Percentiles rank a stretch among this genome's conserved stretches.
Evolutionary conservation across 768 basidiomycete species (phyloP).

Genomic region (Hericium erinaceus): DNA sequence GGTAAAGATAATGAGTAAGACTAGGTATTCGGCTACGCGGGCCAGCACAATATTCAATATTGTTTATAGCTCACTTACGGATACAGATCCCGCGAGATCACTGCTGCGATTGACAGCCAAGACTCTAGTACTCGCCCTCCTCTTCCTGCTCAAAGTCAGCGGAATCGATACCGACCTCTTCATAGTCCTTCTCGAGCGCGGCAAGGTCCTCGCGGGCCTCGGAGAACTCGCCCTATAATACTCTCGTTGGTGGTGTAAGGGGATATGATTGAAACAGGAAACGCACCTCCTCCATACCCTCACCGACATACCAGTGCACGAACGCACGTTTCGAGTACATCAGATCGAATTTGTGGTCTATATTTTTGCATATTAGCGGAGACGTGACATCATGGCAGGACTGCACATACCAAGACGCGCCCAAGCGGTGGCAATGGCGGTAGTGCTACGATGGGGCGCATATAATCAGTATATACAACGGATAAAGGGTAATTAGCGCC

Average conservation of each 20-base stretch:
- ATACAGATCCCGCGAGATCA: too few species aligned
- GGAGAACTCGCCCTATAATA: slow-evolving; percentile 81
- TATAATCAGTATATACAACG: neutral
- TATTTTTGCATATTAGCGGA: slow-evolving; percentile 6
- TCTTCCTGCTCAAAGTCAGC: slow-evolving; percentile 66
- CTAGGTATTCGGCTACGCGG: too few species aligned
- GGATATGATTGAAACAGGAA: neutral
- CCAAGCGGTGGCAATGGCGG: slow-evolving; percentile 93
- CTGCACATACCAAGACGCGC: slow-evolving; percentile 55
- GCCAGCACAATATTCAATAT: too few species aligned
- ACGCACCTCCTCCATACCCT: slow-evolving; percentile 93
- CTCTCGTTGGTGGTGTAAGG: slow-evolving; percentile 6
- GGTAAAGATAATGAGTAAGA: too few species aligned
- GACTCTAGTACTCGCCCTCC: slow-evolving; percentile 43
- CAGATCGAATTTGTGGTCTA: slow-evolving; percentile 96
- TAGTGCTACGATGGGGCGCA: slow-evolving; percentile 46
- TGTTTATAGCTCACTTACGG: too few species aligned
- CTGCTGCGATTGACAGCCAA: too few species aligned
- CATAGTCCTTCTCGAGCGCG: slow-evolving; percentile 92
- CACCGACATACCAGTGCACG: slow-evolving; percentile 93
- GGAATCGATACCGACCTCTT: slow-evolving; percentile 78
- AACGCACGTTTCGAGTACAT: slow-evolving; percentile 95
- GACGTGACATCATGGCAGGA: neutral
- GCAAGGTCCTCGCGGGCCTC: slow-evolving; percentile 98
- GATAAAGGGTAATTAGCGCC: slow-evolving; percentile 13